phyloP scores from a whole-genome alignment of 805 yeast genomes.

The Groenewaldozyma salmanticensis region DNA sequence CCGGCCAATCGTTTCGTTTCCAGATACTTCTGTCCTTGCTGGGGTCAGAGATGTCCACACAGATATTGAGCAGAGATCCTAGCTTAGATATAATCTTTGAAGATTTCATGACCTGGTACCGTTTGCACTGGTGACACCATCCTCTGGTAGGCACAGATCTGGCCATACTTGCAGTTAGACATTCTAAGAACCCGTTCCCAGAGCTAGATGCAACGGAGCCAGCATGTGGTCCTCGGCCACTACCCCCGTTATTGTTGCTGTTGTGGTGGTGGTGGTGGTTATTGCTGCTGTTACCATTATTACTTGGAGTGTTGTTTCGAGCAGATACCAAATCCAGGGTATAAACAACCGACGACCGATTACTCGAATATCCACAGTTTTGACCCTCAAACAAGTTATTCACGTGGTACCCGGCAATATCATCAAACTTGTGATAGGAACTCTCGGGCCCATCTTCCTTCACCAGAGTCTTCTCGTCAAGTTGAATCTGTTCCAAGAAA shows the following conservation, averaged over 20 bases:
- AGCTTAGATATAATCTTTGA: constrained; percentile 25
- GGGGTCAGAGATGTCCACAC: constrained; percentile 5
- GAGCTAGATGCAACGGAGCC: no score
- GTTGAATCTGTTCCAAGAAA: constrained; percentile 41
- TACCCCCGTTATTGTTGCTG: no score
- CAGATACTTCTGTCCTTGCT: constrained; percentile 8
- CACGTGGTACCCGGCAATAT: constrained; percentile 13
- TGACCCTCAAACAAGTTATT: constrained; percentile 16
- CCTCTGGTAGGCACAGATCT: constrained; percentile 34
- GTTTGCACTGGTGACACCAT: constrained; percentile 43
- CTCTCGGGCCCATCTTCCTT: background rate
- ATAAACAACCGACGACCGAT: constrained; percentile 12
- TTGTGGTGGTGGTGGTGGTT: no score
- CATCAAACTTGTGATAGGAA: constrained; percentile 4
- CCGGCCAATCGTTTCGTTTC: constrained; percentile 10
- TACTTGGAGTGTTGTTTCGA: constrained; percentile 2
- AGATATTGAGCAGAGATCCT: constrained; percentile 11
- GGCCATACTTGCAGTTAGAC: constrained; percentile 19
- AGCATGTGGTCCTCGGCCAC: no score
- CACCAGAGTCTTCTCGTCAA: constrained; percentile 33
- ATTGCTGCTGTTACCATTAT: no score
- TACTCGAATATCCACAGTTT: constrained; percentile 18
- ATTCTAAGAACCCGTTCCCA: constrained; percentile 13
- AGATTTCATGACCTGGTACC: constrained; percentile 46
- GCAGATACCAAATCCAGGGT: constrained; percentile 17